Evolutionary conservation across 2,329 filamentous ascomycete species (phyloP).

Genomic region (Ophiosphaerella korrae): DNA sequence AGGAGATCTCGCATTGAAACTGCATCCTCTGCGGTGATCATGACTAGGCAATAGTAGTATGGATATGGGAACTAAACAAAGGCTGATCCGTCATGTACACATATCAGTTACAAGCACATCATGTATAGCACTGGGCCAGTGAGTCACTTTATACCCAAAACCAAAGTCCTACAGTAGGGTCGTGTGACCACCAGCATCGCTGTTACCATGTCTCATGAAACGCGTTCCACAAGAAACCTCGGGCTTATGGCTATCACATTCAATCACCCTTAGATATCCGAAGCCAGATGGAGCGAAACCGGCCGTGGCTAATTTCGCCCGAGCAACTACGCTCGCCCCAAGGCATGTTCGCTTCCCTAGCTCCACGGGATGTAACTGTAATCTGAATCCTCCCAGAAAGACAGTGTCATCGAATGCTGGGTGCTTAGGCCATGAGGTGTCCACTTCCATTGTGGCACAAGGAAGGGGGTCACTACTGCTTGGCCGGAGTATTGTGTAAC

Average conservation of each 20-base stretch:
- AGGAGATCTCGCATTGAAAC: neutral
- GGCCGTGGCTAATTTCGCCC: slow-evolving; percentile 44
- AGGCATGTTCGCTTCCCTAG: no score
- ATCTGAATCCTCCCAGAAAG: no score
- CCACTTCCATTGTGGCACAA: no score
- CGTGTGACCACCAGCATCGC: slow-evolving; percentile 21
- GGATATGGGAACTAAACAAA: slow-evolving; percentile 37
- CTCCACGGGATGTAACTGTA: no score
- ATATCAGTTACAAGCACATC: slow-evolving; percentile 59
- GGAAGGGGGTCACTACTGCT: no score
- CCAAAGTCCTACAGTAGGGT: slow-evolving; percentile 51
- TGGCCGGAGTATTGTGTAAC: no score
- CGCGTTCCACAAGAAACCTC: neutral
- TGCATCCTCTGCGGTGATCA: slow-evolving; percentile 28
- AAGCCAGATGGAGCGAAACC: slow-evolving; percentile 60
- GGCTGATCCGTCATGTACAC: slow-evolving; percentile 54
- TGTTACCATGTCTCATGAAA: neutral
- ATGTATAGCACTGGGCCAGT: slow-evolving; percentile 58
- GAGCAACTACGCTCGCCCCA: no score
- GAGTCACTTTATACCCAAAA: slow-evolving; percentile 61
- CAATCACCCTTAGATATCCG: slow-evolving; percentile 44
- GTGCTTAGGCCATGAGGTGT: no score
- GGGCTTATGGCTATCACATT: no score
- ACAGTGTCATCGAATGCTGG: no score
- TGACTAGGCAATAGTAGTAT: slow-evolving; percentile 37